A percentile compares a stretch with the other conserved stretches of the same genome.
Conservation (phyloP, 225 moss, liverwort and hornwort species). For the Sphagnum contortum region DNA sequence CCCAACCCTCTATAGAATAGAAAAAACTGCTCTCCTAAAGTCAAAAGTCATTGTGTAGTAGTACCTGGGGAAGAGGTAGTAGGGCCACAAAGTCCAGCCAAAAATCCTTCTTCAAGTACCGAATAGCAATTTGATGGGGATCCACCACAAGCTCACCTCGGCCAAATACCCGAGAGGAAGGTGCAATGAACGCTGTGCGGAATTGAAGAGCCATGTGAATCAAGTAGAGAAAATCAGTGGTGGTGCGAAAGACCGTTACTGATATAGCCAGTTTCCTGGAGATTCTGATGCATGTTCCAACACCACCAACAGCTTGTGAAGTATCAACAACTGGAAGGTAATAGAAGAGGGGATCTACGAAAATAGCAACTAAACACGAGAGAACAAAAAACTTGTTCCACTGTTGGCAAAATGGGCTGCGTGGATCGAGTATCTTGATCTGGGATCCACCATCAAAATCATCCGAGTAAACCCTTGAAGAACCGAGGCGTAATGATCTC, state of each 20-base stretch:
- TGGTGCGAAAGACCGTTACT: constrained; percentile 57
- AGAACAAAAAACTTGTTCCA: constrained; percentile 58
- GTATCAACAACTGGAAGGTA: constrained; percentile 28
- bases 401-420: constrained; percentile 16
- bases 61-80: constrained; percentile 58
- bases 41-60: too few relatives aligned
- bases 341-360: constrained; percentile 63
- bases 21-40: too few relatives aligned
- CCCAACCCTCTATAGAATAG: too few relatives aligned
- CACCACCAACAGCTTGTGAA: not conserved
- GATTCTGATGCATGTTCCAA: constrained; percentile 24
- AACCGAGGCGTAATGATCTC: constrained; percentile 11
- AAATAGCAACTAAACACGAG: constrained; percentile 51
- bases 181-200: constrained; percentile 35
- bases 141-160: constrained; percentile 42
- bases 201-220: constrained; percentile 58
- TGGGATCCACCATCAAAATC: not conserved
- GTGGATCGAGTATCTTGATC: constrained; percentile 28
- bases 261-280: constrained; percentile 7
- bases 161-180: constrained; percentile 48
- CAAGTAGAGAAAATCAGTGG: constrained; percentile 46
- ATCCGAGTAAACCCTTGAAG: constrained; percentile 1
- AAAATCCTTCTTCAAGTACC: constrained; percentile 36
- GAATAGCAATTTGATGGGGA: constrained; percentile 24
- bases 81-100: constrained; percentile 60